These are phyloP conservation scores for Nemania sp. DNA, from an alignment of 2,329 filamentous ascomycete species.

Conservation along the genomic window DNA sequence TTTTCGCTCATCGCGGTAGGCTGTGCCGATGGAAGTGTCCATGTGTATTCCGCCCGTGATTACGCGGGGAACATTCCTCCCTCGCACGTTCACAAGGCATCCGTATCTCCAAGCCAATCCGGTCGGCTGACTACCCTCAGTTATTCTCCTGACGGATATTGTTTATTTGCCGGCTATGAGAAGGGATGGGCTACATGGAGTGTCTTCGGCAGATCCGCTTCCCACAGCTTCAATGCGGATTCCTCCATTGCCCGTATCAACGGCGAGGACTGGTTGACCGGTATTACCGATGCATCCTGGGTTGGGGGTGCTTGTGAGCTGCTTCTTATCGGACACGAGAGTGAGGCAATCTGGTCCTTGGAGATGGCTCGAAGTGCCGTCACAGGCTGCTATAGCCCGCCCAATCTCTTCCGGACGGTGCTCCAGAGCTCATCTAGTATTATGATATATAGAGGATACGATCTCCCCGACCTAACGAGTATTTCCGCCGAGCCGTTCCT, in stretches of 20 bases:
- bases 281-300: slow-evolving; percentile 80
- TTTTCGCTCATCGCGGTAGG: slow-evolving; percentile 93
- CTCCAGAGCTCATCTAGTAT: slow-evolving; percentile 86
- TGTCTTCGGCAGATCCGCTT: slow-evolving; percentile 90
- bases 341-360: slow-evolving; percentile 81
- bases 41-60: slow-evolving; percentile 91
- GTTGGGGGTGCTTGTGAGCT: slow-evolving; percentile 86
- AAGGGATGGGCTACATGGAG: slow-evolving; percentile 96
- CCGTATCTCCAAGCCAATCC: slow-evolving; percentile 68
- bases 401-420: slow-evolving; percentile 87
- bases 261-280: slow-evolving; percentile 81
- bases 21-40: slow-evolving; percentile 76
- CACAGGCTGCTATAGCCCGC: slow-evolving; percentile 86
- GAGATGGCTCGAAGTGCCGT: slow-evolving; percentile 96
- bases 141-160: slow-evolving; percentile 96
- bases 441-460: slow-evolving; percentile 92
- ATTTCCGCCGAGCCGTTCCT: slow-evolving; percentile 90
- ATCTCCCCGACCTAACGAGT: slow-evolving; percentile 85
- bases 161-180: slow-evolving; percentile 90
- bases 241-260: slow-evolving; percentile 66
- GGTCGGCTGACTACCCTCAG: slow-evolving; percentile 74
- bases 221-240: slow-evolving; percentile 80
- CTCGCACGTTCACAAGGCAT: slow-evolving; percentile 76
- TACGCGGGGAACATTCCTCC: slow-evolving; percentile 90
- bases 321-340: slow-evolving; percentile 69